Evolutionary conservation across 2,329 filamentous ascomycete genomes (phyloP), one percentile per base, ranked within the genome.

Genomic region (Calonectria leucothoes): DNA sequence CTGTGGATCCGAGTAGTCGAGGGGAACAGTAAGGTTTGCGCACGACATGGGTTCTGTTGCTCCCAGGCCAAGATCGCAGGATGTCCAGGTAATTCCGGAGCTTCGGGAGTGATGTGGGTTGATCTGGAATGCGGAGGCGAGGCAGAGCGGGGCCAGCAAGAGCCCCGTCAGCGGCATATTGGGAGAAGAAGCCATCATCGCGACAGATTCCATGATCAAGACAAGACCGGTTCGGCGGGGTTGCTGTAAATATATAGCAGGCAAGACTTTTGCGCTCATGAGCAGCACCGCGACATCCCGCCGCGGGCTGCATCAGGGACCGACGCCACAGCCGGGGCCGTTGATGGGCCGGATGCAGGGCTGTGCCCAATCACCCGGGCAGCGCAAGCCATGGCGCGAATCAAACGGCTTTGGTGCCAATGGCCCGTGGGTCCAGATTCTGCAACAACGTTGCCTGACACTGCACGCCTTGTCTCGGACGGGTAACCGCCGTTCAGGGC

Each of bases 1-100:
- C 8, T 55, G 23, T 37, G 35, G 33, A 31, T 74, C 65, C 12
- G 71, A 64, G 69, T 74, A 75, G 45, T 74, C 74, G 31, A 75
- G 74, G 3, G 71, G 74, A 14, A 75, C 74, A 17, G 37, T 55
- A 33, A 75, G 65, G 17, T 37, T 70, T 35, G 23, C 74, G 39
- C 74, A 75, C 29, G 29, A 29, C 14, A 69, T 66, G 3, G 73
- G 64, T n/a, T 29, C 29, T 6, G 63, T 55, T 31, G 51, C 48
- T 8, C 29, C 45, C 11, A 51, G 20, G 11, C 31, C 48, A 33
- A 61, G 14, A 14, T 52, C 12, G 42, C 73, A 75, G 15, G 67
- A 27, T 27, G 59, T 48, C 68, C 73, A 74, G 37, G 25, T 29
- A 20, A 75, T 71, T 42, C 31, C 42, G 27, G 64, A 31, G n/a